phyloP scores from a whole-genome alignment of 1,139 yeast species.

The Yarrowia galli region DNA sequence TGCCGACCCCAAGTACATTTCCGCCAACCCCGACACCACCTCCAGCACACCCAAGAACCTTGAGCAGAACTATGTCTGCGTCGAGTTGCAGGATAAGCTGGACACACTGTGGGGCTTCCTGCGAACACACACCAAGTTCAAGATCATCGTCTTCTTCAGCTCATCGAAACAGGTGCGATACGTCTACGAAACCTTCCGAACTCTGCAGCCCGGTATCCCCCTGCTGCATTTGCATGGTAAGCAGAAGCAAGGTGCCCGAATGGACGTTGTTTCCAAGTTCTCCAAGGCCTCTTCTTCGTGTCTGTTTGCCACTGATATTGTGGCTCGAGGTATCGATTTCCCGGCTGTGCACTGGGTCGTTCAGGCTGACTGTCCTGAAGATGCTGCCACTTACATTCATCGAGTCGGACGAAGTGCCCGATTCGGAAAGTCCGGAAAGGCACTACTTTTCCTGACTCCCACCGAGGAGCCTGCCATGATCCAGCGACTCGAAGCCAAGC shows the following conservation, averaged over 20 bases:
- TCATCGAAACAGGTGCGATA: slow-evolving; percentile 95
- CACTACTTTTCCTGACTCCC: slow-evolving; percentile 82
- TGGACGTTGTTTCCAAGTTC: slow-evolving; percentile 87
- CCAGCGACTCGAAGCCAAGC: slow-evolving; percentile 64
- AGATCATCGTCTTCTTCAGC: slow-evolving; percentile 86
- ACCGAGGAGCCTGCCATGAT: slow-evolving; percentile 82
- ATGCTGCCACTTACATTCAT: slow-evolving; percentile 91
- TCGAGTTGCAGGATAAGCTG: slow-evolving; percentile 79
- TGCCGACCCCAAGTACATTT: slow-evolving; percentile 74
- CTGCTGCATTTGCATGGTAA: slow-evolving; percentile 92
- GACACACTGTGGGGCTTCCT: slow-evolving; percentile 89
- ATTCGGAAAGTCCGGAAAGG: slow-evolving; percentile 87
- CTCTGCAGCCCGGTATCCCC: slow-evolving; percentile 95
- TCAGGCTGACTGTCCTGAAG: slow-evolving; percentile 96
- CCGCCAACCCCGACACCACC: slow-evolving; percentile 58
- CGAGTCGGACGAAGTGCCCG: slow-evolving; percentile 97
- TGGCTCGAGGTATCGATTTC: slow-evolving; percentile 96
- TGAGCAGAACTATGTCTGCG: slow-evolving; percentile 79
- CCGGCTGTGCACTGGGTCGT: slow-evolving; percentile 98
- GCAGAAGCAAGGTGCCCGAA: slow-evolving; percentile 91
- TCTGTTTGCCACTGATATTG: slow-evolving; percentile 94
- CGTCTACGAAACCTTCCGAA: slow-evolving; percentile 88
- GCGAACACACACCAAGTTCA: slow-evolving; percentile 83
- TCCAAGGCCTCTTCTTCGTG: slow-evolving; percentile 87
- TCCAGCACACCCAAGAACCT: slow-evolving; percentile 80